Base-by-base conservation (phyloP, 2,329 filamentous ascomycete genomes). In the Cladophialophora chaetospira region DNA sequence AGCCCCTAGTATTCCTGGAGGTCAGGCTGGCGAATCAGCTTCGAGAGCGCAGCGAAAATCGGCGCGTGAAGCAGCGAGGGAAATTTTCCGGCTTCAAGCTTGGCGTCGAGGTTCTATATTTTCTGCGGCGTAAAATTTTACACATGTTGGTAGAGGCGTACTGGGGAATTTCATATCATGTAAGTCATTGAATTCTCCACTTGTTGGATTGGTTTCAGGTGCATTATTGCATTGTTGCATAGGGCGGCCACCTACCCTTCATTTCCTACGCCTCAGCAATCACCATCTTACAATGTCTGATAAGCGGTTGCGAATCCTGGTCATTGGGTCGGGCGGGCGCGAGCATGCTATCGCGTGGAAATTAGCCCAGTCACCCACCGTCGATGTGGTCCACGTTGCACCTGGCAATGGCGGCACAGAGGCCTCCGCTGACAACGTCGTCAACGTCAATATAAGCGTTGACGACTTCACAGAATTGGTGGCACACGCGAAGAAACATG, bases 281-380 rank as follows among this genome's bases (percentile, higher is more conserved):
- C n/a, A n/a, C 23, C 36, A 40, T 17, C 5, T 33, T 15, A 36
- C 47, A 26, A 57, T 59, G 54, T 17, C 45, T 64, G 75, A 77
- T 69, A 71, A n/a, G n/a, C n/a, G 71, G 63, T 79, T 91, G 62
- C 83, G 86, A 66, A 81, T 97, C 66, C 86, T 97, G 62, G 85
- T 97, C 62, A 86, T 97, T 64, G 93, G 94, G 69, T 96, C 93
- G 71, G 94, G 94, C 65, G 94, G 93, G 67, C 87, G 94, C 68
- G 94, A 99, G 77, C 91, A 97, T 75, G 90, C 92, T 44, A 82
- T 97, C 62, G 91, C 92, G 38, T 97, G 92, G 92, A 97, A 95
- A 76, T 80, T 97, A 61, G 85, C 87, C 69, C 88, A 96, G 72
- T 96, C 91, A 13, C 79, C 86, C 38, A 81, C 82, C 43, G 89